A percentile compares a stretch with the other conserved stretches of the same genome.
phyloP scores from a whole-genome alignment of 2,329 filamentous ascomycete genomes.

The Ophiostoma himal-ulmi region DNA sequence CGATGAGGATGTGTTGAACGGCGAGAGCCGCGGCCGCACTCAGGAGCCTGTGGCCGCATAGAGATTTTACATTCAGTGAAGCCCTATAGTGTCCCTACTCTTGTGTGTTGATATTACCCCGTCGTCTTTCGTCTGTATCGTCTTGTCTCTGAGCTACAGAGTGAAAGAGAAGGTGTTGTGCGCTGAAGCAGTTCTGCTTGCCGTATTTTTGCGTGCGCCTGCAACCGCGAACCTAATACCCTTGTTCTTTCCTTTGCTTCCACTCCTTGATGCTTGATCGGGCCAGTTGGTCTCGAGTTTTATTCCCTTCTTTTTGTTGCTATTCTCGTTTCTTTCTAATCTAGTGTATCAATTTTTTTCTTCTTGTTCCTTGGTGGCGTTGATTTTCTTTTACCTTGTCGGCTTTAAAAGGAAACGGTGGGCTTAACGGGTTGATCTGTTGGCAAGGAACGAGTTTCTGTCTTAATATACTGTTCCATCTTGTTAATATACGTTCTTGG shows the following conservation, averaged over 20 bases:
- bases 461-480: background rate
- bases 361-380: constrained; percentile 1
- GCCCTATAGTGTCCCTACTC: background rate
- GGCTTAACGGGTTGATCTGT: background rate
- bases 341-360: background rate
- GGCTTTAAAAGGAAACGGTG: background rate
- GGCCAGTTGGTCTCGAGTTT: background rate
- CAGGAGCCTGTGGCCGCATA: constrained; percentile 48
- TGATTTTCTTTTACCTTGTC: background rate
- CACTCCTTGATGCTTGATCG: background rate
- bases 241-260: background rate
- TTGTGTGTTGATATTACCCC: background rate
- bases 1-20: constrained; percentile 49
- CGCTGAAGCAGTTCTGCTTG: constrained; percentile 11
- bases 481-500: constrained; percentile 3
- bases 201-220: constrained; percentile 1
- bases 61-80: constrained; percentile 16
- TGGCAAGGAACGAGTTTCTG: constrained; percentile 6
- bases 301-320: background rate
- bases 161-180: background rate
- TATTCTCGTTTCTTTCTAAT: background rate
- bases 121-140: background rate
- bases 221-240: constrained; percentile 1
- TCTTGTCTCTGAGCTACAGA: constrained; percentile 11
- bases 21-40: constrained; percentile 51